phyloP scores from a whole-genome alignment of 2,329 filamentous ascomycete species.

The Leptographium galeiforme region DNA sequence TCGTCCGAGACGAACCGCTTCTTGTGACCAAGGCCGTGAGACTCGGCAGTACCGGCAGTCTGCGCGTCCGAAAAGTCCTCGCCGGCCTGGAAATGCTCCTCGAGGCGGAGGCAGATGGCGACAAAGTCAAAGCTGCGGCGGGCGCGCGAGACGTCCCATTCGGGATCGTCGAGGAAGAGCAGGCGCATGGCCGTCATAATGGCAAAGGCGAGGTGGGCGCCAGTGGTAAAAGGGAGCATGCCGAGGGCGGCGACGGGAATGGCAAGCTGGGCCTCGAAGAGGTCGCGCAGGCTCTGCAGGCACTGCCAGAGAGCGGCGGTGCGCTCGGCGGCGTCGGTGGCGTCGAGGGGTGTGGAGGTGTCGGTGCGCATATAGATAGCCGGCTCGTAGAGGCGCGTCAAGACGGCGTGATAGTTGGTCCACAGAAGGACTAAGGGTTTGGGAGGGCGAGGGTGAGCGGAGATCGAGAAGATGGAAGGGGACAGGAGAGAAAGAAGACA shows the following conservation, averaged over 20 bases:
- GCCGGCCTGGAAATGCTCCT: conserved; percentile 15
- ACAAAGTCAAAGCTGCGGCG: conserved; percentile 21
- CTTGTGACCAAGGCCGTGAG: conserved; percentile 7
- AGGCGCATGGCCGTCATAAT: conserved; percentile 22
- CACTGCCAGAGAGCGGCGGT: conserved; percentile 24
- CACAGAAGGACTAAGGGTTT: conserved; percentile 18
- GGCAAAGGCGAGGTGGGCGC: conserved; percentile 19
- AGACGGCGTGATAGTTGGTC: conserved; percentile 19
- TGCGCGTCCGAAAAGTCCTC: conserved; percentile 13
- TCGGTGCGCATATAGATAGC: conserved; percentile 16
- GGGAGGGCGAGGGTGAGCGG: background rate
- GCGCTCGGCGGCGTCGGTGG: conserved; percentile 15
- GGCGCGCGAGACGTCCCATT: conserved; percentile 23
- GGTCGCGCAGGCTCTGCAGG: conserved; percentile 16
- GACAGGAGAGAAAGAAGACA: no score
- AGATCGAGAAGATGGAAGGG: no score
- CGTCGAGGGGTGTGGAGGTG: background rate
- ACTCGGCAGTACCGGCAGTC: background rate
- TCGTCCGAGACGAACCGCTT: conserved; percentile 16
- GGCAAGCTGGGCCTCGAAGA: conserved; percentile 15
- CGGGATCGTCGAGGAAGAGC: conserved; percentile 20
- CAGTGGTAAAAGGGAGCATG: conserved; percentile 18
- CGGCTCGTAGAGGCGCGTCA: conserved; percentile 25
- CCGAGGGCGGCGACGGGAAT: conserved; percentile 16
- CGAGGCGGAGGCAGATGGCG: conserved; percentile 14